Evolutionary conservation across 495 filamentous ascomycete genomes (phyloP), one percentile per base, ranked within the genome.

Genomic region (Lepidopterella palustris): DNA sequence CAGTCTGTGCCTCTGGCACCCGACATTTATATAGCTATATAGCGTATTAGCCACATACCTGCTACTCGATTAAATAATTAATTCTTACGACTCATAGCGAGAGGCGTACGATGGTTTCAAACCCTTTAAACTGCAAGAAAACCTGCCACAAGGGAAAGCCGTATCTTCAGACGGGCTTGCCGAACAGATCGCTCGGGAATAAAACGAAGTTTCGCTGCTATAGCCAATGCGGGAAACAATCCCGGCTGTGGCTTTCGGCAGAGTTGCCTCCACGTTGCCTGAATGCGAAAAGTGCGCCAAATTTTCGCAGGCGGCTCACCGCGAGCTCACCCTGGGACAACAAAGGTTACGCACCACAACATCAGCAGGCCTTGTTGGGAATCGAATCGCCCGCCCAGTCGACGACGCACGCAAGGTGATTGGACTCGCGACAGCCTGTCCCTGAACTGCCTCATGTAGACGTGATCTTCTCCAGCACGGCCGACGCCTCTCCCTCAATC

Each of bases 211-310:
- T 24, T 21, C 21, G 47, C 5, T 11, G 11, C 21, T 42, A 42
- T 15, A 2, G 47, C 47, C 47, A 11, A n/a, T 24, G 47, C 21
- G 24, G 47, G 25, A 50, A 24, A 24, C 47, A 50, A 50, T 24
- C 47, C 47, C 47, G 47, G 47, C 21, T 50, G 47, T 50, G 47
- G 47, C 47, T 24, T 11, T 21, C 47, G 47, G 47, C 25, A 50
- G 25, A 50, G 47, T 50, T 50, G 25, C 47, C 25, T 27, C 25
- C 20, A 24, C 20, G 20, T 27, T 24, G 25, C 20, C 24, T 27
- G 35, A 9, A 9, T 40, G 9, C 18, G 35, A 9, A 40, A n/a
- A n/a, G n/a, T n/a, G n/a, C n/a, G 35, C 35, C 35, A 42, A 42
- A 42, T 42, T 42, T 42, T n/a, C n/a, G 35, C 35, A 42, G 35